These are phyloP conservation scores for Candida sonorensis DNA, from an alignment of 805 yeast species.

Conservation along the genomic window DNA sequence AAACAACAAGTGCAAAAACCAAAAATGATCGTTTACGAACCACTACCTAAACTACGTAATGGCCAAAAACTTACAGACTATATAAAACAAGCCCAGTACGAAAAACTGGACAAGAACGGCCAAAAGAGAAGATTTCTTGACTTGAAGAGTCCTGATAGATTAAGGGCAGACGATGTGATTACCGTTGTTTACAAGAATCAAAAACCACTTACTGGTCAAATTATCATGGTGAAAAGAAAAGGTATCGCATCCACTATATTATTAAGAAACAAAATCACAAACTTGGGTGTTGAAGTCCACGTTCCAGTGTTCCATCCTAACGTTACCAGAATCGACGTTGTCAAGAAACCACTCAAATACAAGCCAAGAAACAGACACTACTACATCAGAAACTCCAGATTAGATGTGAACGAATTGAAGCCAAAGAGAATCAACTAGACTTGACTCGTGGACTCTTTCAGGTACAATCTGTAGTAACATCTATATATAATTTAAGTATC, in stretches of 20 bases:
- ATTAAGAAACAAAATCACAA: constrained; percentile 74
- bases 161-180: constrained; percentile 79
- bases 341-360: constrained; percentile 67
- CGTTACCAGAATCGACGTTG: constrained; percentile 66
- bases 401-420: constrained; percentile 71
- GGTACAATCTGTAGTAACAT: no score
- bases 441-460: no score
- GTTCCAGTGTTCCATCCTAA: constrained; percentile 78
- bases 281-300: constrained; percentile 79
- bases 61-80: constrained; percentile 40
- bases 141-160: constrained; percentile 36
- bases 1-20: constrained; percentile 3
- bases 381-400: constrained; percentile 74
- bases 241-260: constrained; percentile 70
- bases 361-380: constrained; percentile 80
- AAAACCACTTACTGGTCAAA: constrained; percentile 69
- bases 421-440: constrained; percentile 6
- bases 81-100: constrained; percentile 44
- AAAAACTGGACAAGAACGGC: constrained; percentile 66
- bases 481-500: no score
- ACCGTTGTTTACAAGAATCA: constrained; percentile 64
- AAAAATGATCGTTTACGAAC: constrained; percentile 37
- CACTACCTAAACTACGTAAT: constrained; percentile 40
- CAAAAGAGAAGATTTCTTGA: constrained; percentile 52
- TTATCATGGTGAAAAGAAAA: constrained; percentile 68